Conservation (phyloP, 1,284 basidiomycete species). For the Boletus coffeatus region DNA sequence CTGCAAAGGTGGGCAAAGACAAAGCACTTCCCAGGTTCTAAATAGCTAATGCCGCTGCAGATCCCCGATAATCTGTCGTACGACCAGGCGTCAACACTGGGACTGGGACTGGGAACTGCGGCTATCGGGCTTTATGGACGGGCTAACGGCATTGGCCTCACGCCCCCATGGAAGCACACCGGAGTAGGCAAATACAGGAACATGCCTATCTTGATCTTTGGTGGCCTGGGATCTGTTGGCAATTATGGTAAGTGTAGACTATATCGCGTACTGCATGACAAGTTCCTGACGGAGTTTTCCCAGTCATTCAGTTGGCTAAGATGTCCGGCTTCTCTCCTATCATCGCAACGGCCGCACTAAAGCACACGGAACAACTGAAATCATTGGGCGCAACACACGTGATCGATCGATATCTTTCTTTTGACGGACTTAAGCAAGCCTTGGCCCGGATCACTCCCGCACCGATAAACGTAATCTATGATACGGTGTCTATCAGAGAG, state of each 20-base stretch:
- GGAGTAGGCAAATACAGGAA: constrained; percentile 33
- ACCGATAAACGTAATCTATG: constrained; percentile 32
- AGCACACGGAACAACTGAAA: constrained; percentile 37
- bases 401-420: constrained; percentile 34
- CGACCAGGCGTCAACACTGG: constrained; percentile 28
- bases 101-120: constrained; percentile 28
- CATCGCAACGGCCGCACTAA: constrained; percentile 40
- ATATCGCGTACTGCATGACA: constrained; percentile 7
- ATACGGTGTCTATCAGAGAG: constrained; percentile 29
- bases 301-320: constrained; percentile 29
- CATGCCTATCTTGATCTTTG: constrained; percentile 40
- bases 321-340: constrained; percentile 32
- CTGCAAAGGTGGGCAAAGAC: constrained; percentile 35
- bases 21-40: neutral
- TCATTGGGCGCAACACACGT: constrained; percentile 42
- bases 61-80: constrained; percentile 31
- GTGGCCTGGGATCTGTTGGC: constrained; percentile 42
- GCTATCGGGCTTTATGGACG: constrained; percentile 30
- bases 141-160: constrained; percentile 30
- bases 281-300: constrained; percentile 10
- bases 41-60: constrained; percentile 14
- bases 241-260: constrained; percentile 34
- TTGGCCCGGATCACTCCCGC: constrained; percentile 27
- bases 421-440: constrained; percentile 23
- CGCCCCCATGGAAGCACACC: constrained; percentile 30